These are phyloP conservation scores for Tetracentron sinense DNA, from an alignment of 164 flowering plant species.

Conservation along the genomic window DNA sequence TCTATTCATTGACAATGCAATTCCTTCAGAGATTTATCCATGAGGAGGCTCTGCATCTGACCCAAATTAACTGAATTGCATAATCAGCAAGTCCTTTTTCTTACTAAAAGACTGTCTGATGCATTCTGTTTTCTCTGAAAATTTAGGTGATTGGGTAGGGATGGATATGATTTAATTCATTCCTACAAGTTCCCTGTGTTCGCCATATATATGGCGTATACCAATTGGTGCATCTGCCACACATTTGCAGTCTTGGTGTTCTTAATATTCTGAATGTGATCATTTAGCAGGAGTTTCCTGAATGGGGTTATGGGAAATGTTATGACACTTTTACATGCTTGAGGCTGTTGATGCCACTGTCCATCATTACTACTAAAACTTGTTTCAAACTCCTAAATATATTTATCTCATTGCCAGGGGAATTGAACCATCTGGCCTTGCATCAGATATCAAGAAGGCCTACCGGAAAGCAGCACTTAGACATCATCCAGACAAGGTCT, in stretches of 20 bases:
- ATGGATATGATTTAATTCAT: no score
- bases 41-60: neutral
- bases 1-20: neutral
- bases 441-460: slow-evolving; percentile 27
- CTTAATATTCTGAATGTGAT: neutral
- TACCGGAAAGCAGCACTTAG: slow-evolving; percentile 26
- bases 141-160: neutral
- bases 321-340: neutral
- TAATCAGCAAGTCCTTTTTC: neutral
- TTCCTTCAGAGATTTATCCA: no score
- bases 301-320: neutral
- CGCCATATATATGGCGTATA: no score
- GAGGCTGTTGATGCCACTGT: neutral
- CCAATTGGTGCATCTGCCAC: neutral
- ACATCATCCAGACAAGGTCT: slow-evolving; percentile 61
- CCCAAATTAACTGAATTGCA: neutral
- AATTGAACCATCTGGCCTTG: slow-evolving; percentile 51
- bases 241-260: neutral
- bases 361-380: neutral
- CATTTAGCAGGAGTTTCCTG: neutral
- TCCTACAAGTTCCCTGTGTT: no score
- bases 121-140: neutral
- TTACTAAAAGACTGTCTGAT: neutral
- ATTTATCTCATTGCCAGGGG: slow-evolving; percentile 49
- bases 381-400: neutral